Evolutionary conservation across 2,329 filamentous ascomycete species (phyloP), one percentile per base, ranked within the genome.

Genomic region (Curvularia verruculosa): DNA sequence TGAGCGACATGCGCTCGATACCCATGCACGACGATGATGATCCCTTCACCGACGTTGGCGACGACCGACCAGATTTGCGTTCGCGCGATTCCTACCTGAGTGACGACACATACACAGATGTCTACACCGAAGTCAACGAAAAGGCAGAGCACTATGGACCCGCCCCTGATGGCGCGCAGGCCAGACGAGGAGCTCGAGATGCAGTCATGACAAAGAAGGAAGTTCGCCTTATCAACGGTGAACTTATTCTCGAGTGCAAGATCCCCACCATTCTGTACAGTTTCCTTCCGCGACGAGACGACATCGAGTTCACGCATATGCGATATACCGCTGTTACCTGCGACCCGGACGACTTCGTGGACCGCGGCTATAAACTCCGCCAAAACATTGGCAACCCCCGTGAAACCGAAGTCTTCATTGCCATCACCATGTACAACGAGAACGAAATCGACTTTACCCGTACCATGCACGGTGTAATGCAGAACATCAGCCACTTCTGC

Each of bases 401-500:
- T 61, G 93, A 98, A 77, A 98, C 94, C 0, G 95, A 99, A 77
- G 81, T 99, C 7, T 95, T 98, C 75, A 96, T 99, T 69, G 96
- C 93, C 74, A 83, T 99, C 60, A 99, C 95, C 68, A 98, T 98
- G 95, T 98, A 97, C 81, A 99, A 99, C 77, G 95, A 99, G 78
- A 91, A 97, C 77, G 95, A 98, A 74, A 91, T 96, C 68, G 87
- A 92, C 72, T 99, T 99, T 69, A 97, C 95, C 6, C 87, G 95
- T 45, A 99, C 95, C 0, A 98, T 99, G 94, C 92, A 98, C 75
- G 95, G 94, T 53, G 91, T 99, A 54, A 96, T 99, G 91, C 92
- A 96, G 76, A 99, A 99, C 75, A 94, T 99, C 69, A 88, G 91
- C 13, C 95, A 98, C 75, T 97, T 99, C 78, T 99, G 95, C 81